These are phyloP conservation scores for Metschnikowia bowlesiae DNA, from an alignment of 805 yeast species.

Conservation along the genomic window DNA sequence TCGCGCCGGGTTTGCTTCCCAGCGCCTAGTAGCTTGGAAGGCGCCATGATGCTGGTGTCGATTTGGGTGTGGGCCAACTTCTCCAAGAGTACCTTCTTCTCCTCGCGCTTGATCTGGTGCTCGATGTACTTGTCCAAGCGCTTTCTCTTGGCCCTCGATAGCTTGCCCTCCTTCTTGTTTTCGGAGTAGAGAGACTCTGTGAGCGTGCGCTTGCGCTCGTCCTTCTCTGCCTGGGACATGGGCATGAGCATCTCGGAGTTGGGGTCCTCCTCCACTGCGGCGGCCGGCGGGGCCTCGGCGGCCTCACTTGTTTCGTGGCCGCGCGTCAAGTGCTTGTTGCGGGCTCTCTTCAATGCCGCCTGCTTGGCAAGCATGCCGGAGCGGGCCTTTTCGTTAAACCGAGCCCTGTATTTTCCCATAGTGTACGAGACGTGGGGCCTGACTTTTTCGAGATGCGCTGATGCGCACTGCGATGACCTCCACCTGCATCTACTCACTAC, in stretches of 20 bases:
- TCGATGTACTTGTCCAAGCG: constrained; percentile 89
- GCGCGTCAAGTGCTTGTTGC: constrained; percentile 65
- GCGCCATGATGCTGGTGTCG: constrained; percentile 64
- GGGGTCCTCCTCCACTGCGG: constrained; percentile 33
- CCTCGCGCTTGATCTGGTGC: constrained; percentile 84
- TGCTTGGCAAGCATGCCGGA: constrained; percentile 80
- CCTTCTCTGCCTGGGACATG: constrained; percentile 58
- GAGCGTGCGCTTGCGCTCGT: constrained; percentile 59
- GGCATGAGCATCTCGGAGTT: constrained; percentile 64
- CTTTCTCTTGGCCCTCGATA: constrained; percentile 67
- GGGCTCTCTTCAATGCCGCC: constrained; percentile 57
- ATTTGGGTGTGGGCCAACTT: constrained; percentile 65
- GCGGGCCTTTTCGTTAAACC: constrained; percentile 84
- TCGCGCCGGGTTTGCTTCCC: constrained; percentile 67
- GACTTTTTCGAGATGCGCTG: constrained; percentile 1
- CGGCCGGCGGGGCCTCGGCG: constrained; percentile 8
- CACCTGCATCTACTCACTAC: too few relatives aligned
- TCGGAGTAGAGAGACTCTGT: constrained; percentile 55
- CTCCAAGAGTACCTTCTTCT: constrained; percentile 69
- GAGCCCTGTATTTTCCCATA: constrained; percentile 81
- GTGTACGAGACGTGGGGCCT: constrained; percentile 3
- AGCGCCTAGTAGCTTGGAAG: constrained; percentile 75
- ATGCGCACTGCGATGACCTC: constrained; percentile 1
- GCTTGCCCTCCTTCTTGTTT: constrained; percentile 54
- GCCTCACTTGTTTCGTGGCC: constrained; percentile 21